Base-by-base conservation (phyloP, 2,329 filamentous ascomycete species). In the Bisporella sp. region DNA sequence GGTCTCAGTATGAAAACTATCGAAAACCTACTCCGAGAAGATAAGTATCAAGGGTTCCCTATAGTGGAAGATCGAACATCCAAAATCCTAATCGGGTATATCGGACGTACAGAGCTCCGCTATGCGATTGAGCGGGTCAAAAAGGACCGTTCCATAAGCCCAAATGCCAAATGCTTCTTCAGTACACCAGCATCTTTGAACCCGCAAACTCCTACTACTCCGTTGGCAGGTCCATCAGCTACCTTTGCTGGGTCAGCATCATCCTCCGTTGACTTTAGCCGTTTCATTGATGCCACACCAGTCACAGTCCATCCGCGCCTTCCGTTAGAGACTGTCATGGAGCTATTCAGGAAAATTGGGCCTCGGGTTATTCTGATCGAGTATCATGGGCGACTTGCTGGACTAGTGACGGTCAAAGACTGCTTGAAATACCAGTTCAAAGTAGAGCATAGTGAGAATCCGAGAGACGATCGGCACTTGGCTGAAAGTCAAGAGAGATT, bases 371-470 rank as follows among this genome's bases (percentile, higher is more conserved):
- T 99, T 46, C 76, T 99, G 4, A 85, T 96, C 39, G 93, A 99
- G 67, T 86, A 96, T 64, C 86, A 88, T 52, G 93, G 93, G 11
- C 81, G 81, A 46, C 76, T 99, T 2, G 81, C 79, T 0, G 93
- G 93, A 0, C 76, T 99, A 0, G 88, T 99, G 1, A 99, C 93
- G 0, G 87, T 96, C 55, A 99, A 99, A 68, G 93, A 99, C 66
- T 97, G 93, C 59, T 73, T 99, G 50, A 95, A 93, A 66, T 97
- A 95, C 64, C 92, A 99, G 68, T 96, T 97, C 78, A 95, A 93
- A 72, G 89, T 87, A 1, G 93, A 99, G 68, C 88, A 88, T 6
- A 82, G 86, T 41, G 90, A 93, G 68, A 84, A 88, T 60, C 81
- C 80, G 4, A 77, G 79, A 52, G 80, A 84, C 51, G 71, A 76